Evolutionary conservation across 2,329 filamentous ascomycete genomes (phyloP).

Genomic region (Penicillium nordicum): DNA sequence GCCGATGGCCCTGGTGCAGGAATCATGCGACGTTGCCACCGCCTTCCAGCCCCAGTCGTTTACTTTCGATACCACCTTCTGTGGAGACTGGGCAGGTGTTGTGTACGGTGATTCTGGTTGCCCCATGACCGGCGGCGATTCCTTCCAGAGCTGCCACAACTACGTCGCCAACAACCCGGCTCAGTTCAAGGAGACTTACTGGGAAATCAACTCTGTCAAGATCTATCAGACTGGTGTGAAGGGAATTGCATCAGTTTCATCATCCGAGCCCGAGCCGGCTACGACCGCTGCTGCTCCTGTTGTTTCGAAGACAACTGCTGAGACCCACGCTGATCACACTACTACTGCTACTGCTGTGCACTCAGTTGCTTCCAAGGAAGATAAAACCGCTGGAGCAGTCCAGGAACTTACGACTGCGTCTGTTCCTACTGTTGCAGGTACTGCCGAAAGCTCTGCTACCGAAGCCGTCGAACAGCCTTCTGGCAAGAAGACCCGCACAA

Average conservation of each 20-base stretch:
- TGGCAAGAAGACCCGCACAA: slow-evolving; percentile 3
- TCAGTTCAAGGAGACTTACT: slow-evolving; percentile 71
- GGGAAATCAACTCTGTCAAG: slow-evolving; percentile 70
- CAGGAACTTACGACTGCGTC: background rate
- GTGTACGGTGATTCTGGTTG: slow-evolving; percentile 51
- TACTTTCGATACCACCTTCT: slow-evolving; percentile 54
- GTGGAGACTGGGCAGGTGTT: slow-evolving; percentile 54
- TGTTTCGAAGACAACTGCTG: background rate
- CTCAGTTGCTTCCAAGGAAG: background rate
- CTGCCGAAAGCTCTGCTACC: background rate
- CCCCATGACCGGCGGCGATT: slow-evolving; percentile 53
- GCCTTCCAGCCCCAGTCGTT: slow-evolving; percentile 43
- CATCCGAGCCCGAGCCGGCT: background rate
- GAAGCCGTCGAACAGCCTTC: background rate
- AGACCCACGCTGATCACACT: background rate
- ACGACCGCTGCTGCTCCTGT: background rate
- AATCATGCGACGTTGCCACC: slow-evolving; percentile 40
- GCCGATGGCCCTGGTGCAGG: slow-evolving; percentile 45
- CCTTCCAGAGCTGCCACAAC: slow-evolving; percentile 65
- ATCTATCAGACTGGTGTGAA: slow-evolving; percentile 50
- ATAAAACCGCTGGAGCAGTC: background rate
- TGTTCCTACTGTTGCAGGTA: background rate
- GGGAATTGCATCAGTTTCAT: slow-evolving; percentile 1
- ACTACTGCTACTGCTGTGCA: background rate
- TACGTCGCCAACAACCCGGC: slow-evolving; percentile 69